Evolutionary conservation across 2,329 filamentous ascomycete genomes (phyloP).

Genomic region (Claviceps purpurea): DNA sequence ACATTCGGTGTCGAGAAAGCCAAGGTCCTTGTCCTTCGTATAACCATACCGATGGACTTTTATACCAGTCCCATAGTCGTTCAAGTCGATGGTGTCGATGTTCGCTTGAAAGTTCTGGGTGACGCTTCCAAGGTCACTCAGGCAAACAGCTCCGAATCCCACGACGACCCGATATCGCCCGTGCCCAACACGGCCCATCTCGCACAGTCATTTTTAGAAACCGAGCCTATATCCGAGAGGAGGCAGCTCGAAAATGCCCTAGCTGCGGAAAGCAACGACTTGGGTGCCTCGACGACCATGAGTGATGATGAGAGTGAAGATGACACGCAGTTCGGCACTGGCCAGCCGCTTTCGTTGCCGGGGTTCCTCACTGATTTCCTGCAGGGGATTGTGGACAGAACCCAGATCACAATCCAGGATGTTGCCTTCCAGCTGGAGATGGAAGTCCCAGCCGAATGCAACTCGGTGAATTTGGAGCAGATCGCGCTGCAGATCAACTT

Average conservation of each 20-base stretch:
- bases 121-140: slow-evolving; percentile 28
- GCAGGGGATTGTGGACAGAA: slow-evolving; percentile 59
- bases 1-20: slow-evolving; percentile 61
- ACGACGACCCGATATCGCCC: slow-evolving; percentile 17
- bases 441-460: slow-evolving; percentile 37
- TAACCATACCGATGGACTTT: slow-evolving; percentile 80
- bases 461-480: slow-evolving; percentile 33
- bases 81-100: slow-evolving; percentile 69
- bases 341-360: slow-evolving; percentile 55
- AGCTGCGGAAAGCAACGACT: slow-evolving; percentile 45
- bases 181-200: slow-evolving; percentile 61
- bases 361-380: slow-evolving; percentile 58
- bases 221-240: slow-evolving; percentile 53
- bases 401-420: slow-evolving; percentile 51
- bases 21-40: slow-evolving; percentile 58
- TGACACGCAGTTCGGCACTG: slow-evolving; percentile 51
- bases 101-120: slow-evolving; percentile 44
- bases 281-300: slow-evolving; percentile 45
- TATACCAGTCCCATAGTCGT: slow-evolving; percentile 72
- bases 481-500: slow-evolving; percentile 54
- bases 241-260: slow-evolving; percentile 56
- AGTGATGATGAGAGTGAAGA: slow-evolving; percentile 52
- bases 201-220: slow-evolving; percentile 65
- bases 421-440: slow-evolving; percentile 55
- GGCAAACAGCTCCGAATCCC: slow-evolving; percentile 13